phyloP scores from a whole-genome alignment of 1,284 basidiomycete species.

The Cryptococcus sp. region DNA sequence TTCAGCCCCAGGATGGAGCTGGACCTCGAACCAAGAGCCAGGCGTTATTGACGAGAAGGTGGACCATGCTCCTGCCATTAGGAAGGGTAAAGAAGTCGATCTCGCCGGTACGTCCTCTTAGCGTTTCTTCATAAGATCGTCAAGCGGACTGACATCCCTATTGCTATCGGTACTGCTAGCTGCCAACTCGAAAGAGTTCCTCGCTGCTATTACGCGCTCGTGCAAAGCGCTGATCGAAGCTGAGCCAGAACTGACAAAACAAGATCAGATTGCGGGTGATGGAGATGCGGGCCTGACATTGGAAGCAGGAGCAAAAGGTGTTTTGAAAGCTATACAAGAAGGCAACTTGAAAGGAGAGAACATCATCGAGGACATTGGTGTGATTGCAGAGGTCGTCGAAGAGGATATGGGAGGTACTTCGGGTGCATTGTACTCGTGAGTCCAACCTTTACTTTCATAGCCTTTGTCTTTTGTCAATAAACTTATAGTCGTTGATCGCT shows the following conservation, averaged over 20 bases:
- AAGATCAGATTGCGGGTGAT: constrained; percentile 70
- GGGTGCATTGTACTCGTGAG: constrained; percentile 85
- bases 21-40: constrained; percentile 48
- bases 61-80: constrained; percentile 18
- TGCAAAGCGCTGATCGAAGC: constrained; percentile 70
- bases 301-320: constrained; percentile 65
- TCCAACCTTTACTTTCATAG: constrained; percentile 14
- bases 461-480: background rate
- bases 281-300: constrained; percentile 77
- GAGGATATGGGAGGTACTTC: constrained; percentile 90
- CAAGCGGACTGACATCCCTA: background rate
- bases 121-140: background rate
- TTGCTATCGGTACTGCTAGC: constrained; percentile 14
- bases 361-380: constrained; percentile 65
- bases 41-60: constrained; percentile 29
- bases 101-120: constrained; percentile 34
- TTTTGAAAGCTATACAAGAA: constrained; percentile 48
- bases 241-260: constrained; percentile 83
- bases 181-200: constrained; percentile 31
- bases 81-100: constrained; percentile 34
- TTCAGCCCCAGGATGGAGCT: constrained; percentile 78
- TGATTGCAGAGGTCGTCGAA: constrained; percentile 67
- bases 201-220: constrained; percentile 61
- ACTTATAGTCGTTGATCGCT: background rate
- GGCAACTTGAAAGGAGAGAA: constrained; percentile 62